Evolutionary conservation across 1,139 yeast genomes (phyloP).

Genomic region (Magnusiomyces magnusii): DNA sequence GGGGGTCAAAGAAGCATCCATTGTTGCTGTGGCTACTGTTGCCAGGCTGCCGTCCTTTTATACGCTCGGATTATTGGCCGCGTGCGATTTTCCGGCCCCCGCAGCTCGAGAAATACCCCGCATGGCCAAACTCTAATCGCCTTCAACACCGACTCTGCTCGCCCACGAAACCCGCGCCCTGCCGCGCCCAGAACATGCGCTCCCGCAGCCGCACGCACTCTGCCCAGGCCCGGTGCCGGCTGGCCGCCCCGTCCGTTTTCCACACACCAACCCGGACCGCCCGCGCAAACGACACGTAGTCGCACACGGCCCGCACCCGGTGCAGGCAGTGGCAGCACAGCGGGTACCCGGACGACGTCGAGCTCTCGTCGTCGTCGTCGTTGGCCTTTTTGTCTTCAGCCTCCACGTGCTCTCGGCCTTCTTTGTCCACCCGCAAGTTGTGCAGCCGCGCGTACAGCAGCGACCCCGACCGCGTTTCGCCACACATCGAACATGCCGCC

Average conservation of each 20-base stretch:
- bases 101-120: no score
- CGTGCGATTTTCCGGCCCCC: no score
- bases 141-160: no score
- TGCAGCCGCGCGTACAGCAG: slow-evolving; percentile 74
- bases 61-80: no score
- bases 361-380: neutral
- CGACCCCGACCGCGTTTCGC: slow-evolving; percentile 60
- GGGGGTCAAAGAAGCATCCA: slow-evolving; percentile 18
- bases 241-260: slow-evolving; percentile 39
- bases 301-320: slow-evolving; percentile 72
- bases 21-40: no score
- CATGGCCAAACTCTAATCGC: neutral
- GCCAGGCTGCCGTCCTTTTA: no score
- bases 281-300: slow-evolving; percentile 65
- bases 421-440: slow-evolving; percentile 42
- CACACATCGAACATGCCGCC: slow-evolving; percentile 75
- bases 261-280: slow-evolving; percentile 50
- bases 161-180: slow-evolving; percentile 40
- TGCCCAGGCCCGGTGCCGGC: slow-evolving; percentile 45
- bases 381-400: slow-evolving; percentile 19
- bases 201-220: slow-evolving; percentile 50
- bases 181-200: slow-evolving; percentile 74
- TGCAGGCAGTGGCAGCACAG: slow-evolving; percentile 77
- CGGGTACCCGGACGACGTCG: slow-evolving; percentile 42
- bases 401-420: no score